Evolutionary conservation across 148 eudicot species (phyloP).

Genomic region (Rhododendron kiyosumense): DNA sequence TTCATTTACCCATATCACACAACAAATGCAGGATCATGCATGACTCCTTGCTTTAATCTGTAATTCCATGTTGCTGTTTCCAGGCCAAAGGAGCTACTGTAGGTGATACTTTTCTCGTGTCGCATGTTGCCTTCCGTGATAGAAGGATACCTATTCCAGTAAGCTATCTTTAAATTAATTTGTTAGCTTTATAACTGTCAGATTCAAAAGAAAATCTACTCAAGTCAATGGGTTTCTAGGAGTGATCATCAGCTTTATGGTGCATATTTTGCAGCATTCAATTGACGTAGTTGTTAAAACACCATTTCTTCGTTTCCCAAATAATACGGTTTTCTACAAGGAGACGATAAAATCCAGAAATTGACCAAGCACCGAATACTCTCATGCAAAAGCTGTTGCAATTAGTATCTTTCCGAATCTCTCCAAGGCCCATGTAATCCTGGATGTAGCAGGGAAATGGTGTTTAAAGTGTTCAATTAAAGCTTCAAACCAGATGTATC

Average conservation of each 20-base stretch:
- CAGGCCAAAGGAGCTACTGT: constrained; percentile 92
- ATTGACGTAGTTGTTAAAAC: background rate
- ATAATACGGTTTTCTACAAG: too few relatives aligned
- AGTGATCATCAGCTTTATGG: background rate
- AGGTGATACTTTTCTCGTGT: constrained; percentile 78
- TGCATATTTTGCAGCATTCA: background rate
- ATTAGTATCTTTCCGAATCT: too few relatives aligned
- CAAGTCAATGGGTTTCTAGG: background rate
- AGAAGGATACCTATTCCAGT: constrained; percentile 98
- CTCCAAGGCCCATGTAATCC: too few relatives aligned
- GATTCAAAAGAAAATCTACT: background rate
- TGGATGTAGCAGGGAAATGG: too few relatives aligned
- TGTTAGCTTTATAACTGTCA: background rate
- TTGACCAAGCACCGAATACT: too few relatives aligned
- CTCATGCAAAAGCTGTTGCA: too few relatives aligned
- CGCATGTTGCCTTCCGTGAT: constrained; percentile 88
- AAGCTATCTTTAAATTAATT: constrained; percentile 22
- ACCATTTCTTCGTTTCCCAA: background rate
- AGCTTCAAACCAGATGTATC: background rate
- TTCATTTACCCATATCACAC: background rate
- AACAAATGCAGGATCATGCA: background rate
- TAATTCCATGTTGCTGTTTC: constrained; percentile 11
- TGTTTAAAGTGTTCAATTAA: too few relatives aligned
- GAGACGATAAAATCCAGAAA: too few relatives aligned
- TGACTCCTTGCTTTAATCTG: background rate